A percentile compares a stretch with the other conserved stretches of the same genome.
Conservation (phyloP, 208 protist genomes). For the Acanthamoeba divionensis region DNA sequence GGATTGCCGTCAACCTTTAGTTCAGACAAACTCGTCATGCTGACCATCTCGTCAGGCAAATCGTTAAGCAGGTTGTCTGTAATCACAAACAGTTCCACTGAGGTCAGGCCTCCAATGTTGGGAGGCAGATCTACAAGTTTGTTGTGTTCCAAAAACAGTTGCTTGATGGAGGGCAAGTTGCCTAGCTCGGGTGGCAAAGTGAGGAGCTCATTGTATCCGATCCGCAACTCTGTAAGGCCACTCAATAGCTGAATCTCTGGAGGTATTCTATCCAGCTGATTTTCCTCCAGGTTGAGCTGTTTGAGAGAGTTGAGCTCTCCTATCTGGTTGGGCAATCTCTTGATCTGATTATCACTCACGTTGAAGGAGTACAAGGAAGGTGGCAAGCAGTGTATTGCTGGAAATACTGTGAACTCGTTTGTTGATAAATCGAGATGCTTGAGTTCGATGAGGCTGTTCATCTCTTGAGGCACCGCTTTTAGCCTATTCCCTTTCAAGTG, state of each 20-base stretch:
- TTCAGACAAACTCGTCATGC: constrained; percentile 22
- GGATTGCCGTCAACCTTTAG: constrained; percentile 52
- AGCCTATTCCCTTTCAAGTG: not conserved
- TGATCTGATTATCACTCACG: constrained; percentile 30
- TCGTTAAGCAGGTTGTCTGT: constrained; percentile 52
- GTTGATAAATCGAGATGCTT: not conserved
- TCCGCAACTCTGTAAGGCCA: not conserved
- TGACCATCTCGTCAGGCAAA: constrained; percentile 47
- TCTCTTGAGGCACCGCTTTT: not conserved
- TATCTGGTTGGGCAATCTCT: not conserved
- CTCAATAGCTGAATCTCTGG: not conserved
- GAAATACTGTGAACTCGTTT: not conserved
- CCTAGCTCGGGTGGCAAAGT: not conserved
- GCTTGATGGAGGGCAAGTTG: not conserved
- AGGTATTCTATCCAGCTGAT: not conserved
- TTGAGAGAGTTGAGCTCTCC: not conserved
- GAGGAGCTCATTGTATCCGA: not conserved
- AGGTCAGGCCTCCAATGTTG: not conserved
- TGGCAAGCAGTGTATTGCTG: not conserved
- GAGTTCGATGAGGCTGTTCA: not conserved
- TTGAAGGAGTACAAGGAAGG: constrained; percentile 16
- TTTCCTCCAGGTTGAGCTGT: not conserved
- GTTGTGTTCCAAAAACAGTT: constrained; percentile 50
- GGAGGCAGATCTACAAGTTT: constrained; percentile 36
- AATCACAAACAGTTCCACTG: constrained; percentile 32